phyloP scores from a whole-genome alignment of 2,329 filamentous ascomycete species.

The Botrytis hyacinthi region DNA sequence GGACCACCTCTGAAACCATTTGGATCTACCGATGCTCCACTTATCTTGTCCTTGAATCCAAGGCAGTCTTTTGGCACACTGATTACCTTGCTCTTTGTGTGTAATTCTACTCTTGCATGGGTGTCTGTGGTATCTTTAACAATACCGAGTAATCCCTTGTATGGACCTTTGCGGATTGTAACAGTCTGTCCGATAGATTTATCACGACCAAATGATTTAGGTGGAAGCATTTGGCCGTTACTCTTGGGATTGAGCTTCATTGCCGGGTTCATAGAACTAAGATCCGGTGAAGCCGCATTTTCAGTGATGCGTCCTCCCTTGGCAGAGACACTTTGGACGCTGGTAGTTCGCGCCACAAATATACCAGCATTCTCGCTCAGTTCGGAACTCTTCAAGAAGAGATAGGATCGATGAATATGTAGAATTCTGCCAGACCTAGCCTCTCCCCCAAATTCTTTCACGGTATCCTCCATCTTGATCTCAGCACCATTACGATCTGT shows the following conservation, averaged over 20 bases:
- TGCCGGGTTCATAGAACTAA: conserved; percentile 90
- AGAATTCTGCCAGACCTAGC: conserved; percentile 83
- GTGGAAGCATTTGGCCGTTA: conserved; percentile 59
- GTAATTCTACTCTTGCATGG: conserved; percentile 84
- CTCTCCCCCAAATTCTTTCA: conserved; percentile 86
- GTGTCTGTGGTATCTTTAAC: conserved; percentile 91
- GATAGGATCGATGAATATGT: conserved; percentile 88
- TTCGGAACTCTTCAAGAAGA: conserved; percentile 84
- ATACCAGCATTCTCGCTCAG: conserved; percentile 85
- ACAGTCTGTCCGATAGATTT: conserved; percentile 88
- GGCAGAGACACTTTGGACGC: conserved; percentile 87
- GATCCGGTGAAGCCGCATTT: conserved; percentile 66
- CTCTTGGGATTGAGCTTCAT: conserved; percentile 66
- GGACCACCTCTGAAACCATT: conserved; percentile 40
- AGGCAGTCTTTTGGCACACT: conserved; percentile 78
- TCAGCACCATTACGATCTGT: conserved; percentile 92
- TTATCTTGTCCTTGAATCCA: conserved; percentile 81
- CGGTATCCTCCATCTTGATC: conserved; percentile 85
- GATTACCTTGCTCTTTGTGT: conserved; percentile 90
- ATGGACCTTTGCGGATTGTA: conserved; percentile 78
- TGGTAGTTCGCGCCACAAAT: conserved; percentile 81
- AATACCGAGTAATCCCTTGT: conserved; percentile 91
- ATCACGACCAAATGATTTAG: conserved; percentile 74
- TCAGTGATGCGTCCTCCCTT: conserved; percentile 77
- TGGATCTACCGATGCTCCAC: conserved; percentile 75